phyloP scores from a whole-genome alignment of 306 rosid species.

The Boehmeria nivea region DNA sequence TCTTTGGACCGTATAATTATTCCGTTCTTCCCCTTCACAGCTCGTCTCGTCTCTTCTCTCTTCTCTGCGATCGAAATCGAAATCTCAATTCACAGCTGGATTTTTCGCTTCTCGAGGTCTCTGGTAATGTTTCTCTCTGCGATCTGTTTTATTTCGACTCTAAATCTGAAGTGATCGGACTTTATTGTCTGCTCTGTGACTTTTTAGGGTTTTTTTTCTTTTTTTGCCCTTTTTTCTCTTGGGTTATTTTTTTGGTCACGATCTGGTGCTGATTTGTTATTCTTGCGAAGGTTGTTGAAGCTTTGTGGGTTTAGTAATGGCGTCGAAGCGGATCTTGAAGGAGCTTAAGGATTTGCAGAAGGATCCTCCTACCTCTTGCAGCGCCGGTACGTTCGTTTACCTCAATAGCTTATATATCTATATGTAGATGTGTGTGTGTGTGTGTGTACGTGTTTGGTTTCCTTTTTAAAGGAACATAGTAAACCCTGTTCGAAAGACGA shows the following conservation, averaged over 20 bases:
- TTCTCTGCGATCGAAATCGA: no score
- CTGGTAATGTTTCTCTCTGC: conserved; percentile 3
- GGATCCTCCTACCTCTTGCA: conserved; percentile 82
- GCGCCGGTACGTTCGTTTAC: conserved; percentile 54
- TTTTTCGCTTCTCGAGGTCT: background rate
- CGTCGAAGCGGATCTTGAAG: conserved; percentile 79
- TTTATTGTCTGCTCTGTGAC: background rate
- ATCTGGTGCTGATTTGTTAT: conserved; percentile 20
- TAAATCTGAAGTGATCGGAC: background rate
- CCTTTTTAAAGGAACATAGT: no score
- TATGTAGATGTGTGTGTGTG: no score
- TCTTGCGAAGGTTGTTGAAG: background rate
- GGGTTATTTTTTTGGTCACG: conserved; percentile 14
- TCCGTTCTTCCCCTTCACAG: conserved; percentile 10
- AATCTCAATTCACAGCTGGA: background rate
- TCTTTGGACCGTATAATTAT: background rate
- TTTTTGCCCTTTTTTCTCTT: background rate
- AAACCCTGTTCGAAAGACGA: no score
- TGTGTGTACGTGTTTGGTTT: no score
- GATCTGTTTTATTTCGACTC: background rate
- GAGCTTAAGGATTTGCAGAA: conserved; percentile 94
- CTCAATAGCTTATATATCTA: background rate
- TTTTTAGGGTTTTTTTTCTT: background rate
- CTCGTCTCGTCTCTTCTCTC: background rate
- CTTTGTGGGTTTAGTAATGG: conserved; percentile 37